phyloP scores from a whole-genome alignment of 768 basidiomycete genomes.

The Lactifluus piperatus region DNA sequence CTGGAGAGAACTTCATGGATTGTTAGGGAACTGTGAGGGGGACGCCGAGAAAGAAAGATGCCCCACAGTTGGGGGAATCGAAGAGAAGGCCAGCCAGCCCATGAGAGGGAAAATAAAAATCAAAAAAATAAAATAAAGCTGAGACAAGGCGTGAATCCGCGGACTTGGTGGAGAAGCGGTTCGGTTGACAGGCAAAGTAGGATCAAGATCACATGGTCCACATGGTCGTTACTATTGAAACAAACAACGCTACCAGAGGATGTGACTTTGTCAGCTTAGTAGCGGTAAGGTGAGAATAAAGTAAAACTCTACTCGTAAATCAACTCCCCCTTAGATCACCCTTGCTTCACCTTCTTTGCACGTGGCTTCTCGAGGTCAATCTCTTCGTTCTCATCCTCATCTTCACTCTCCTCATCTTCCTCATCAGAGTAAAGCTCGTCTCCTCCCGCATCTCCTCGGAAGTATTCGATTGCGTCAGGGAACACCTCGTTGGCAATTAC shows the following conservation, averaged over 20 bases:
- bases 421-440: slow-evolving; percentile 60
- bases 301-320: neutral
- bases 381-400: slow-evolving; percentile 66
- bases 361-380: slow-evolving; percentile 84
- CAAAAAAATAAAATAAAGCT: no score
- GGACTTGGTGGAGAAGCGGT: no score
- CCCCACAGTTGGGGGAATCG: neutral
- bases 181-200: no score
- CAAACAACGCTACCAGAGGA: no score
- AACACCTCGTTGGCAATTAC: slow-evolving; percentile 71
- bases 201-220: no score
- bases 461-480: slow-evolving; percentile 74
- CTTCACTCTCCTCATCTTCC: slow-evolving; percentile 60
- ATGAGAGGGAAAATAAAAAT: no score
- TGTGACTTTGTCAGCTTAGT: no score
- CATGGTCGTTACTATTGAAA: no score
- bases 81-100: no score
- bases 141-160: no score
- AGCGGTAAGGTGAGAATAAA: neutral
- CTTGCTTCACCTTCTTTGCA: slow-evolving; percentile 59
- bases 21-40: neutral
- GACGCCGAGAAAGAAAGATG: slow-evolving; percentile 10
- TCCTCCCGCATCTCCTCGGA: slow-evolving; percentile 55
- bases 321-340: slow-evolving; percentile 29
- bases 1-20: slow-evolving; percentile 26